Evolutionary conservation across 2,329 filamentous ascomycete species (phyloP).

Genomic region (Penicillium frequentans): DNA sequence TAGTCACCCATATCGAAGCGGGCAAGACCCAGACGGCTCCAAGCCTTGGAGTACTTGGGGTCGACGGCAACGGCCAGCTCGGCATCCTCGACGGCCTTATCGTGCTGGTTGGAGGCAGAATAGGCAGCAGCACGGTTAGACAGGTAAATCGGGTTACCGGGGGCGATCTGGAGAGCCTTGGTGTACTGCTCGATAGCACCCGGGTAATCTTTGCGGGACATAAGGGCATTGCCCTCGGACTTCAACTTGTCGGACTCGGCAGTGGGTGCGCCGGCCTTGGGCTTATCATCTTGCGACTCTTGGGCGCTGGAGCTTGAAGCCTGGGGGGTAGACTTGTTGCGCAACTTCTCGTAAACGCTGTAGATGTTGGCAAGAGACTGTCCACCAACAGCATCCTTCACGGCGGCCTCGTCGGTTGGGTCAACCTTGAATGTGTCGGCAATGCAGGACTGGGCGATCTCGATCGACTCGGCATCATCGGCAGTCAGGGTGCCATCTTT

Average conservation of each 20-base stretch:
- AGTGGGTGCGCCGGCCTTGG: conserved; percentile 40
- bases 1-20: conserved; percentile 89
- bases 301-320: conserved; percentile 45
- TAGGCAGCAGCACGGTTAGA: conserved; percentile 96
- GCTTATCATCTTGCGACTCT: conserved; percentile 40
- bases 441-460: conserved; percentile 93
- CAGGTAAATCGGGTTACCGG: conserved; percentile 91
- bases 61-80: conserved; percentile 87
- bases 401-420: conserved; percentile 69
- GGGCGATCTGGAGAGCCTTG: conserved; percentile 76
- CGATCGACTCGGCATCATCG: conserved; percentile 90
- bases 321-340: conserved; percentile 58
- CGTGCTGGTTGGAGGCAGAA: conserved; percentile 80
- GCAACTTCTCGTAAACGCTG: conserved; percentile 93
- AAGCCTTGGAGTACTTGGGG: conserved; percentile 94
- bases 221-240: conserved; percentile 86
- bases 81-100: conserved; percentile 79
- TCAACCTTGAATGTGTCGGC: conserved; percentile 94
- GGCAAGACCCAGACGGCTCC: conserved; percentile 89
- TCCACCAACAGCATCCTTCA: conserved; percentile 74
- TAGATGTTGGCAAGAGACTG: conserved; percentile 92
- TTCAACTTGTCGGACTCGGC: conserved; percentile 86
- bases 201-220: conserved; percentile 89
- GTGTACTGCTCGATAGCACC: conserved; percentile 84
- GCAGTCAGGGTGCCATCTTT: conserved; percentile 83